These are phyloP conservation scores for Tinospora cordifolia DNA, from an alignment of 164 flowering plant species.

Conservation along the genomic window DNA sequence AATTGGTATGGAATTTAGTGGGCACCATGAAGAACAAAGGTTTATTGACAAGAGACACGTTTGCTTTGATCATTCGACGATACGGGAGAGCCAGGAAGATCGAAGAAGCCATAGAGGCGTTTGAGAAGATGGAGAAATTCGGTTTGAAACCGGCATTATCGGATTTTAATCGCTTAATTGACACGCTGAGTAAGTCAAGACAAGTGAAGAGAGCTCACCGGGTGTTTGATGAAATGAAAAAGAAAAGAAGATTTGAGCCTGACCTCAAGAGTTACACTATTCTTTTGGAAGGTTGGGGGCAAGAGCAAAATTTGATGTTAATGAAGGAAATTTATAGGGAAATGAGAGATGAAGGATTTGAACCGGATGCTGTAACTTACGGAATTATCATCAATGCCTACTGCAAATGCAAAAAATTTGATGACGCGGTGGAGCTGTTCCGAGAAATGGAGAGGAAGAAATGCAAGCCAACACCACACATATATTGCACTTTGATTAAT, in stretches of 20 bases:
- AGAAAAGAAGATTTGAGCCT: slow-evolving; percentile 22
- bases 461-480: slow-evolving; percentile 18
- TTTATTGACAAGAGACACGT: slow-evolving; percentile 52
- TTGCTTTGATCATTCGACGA: slow-evolving; percentile 48
- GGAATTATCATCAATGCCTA: slow-evolving; percentile 25
- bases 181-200: slow-evolving; percentile 53
- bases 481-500: slow-evolving; percentile 56
- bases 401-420: slow-evolving; percentile 15
- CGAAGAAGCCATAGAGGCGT: slow-evolving; percentile 53
- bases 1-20: slow-evolving; percentile 52
- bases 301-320: slow-evolving; percentile 35
- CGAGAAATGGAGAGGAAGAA: slow-evolving; percentile 20
- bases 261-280: slow-evolving; percentile 32
- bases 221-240: slow-evolving; percentile 53
- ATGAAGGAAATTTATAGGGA: slow-evolving; percentile 51
- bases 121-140: slow-evolving; percentile 56
- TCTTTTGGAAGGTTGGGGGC: slow-evolving; percentile 77
- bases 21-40: slow-evolving; percentile 45
- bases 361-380: slow-evolving; percentile 25
- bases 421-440: slow-evolving; percentile 20
- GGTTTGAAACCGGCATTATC: slow-evolving; percentile 49
- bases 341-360: slow-evolving; percentile 37
- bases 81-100: slow-evolving; percentile 66
- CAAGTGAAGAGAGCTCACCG: slow-evolving; percentile 55
- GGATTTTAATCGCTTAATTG: slow-evolving; percentile 63